Conservation (phyloP, 2,329 filamentous ascomycete species). For the Fusarium succisae region DNA sequence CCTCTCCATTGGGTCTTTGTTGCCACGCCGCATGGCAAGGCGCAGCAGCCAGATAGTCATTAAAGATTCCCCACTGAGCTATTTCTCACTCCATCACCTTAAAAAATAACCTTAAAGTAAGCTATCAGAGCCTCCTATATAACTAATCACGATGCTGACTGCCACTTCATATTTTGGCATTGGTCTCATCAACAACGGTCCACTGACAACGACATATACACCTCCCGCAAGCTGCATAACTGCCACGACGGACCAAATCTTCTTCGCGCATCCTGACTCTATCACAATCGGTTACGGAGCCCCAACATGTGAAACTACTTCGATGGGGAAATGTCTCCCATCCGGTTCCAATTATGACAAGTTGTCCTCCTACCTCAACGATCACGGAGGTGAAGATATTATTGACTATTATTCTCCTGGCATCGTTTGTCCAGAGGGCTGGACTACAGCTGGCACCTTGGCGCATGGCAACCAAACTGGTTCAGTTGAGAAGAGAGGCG, state of each 20-base stretch:
- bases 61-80: background rate
- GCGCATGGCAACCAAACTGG: constrained; percentile 1
- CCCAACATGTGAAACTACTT: rapidly evolving
- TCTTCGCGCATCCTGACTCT: background rate
- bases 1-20: background rate
- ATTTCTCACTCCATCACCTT: background rate
- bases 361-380: no score
- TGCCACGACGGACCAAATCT: background rate
- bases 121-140: rapidly evolving
- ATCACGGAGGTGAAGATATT: background rate
- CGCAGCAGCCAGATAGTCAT: background rate
- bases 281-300: background rate
- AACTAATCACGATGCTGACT: constrained; percentile 35
- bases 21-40: background rate
- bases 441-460: constrained; percentile 38
- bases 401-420: constrained; percentile 39
- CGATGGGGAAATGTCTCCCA: background rate
- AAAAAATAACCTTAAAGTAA: background rate
- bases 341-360: background rate
- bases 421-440: constrained; percentile 37
- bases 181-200: constrained; percentile 42
- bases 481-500: background rate
- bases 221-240: constrained; percentile 37
- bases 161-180: constrained; percentile 31
- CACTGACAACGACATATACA: constrained; percentile 43